A percentile compares a stretch with the other conserved stretches of the same genome.
These are phyloP conservation scores for Globisporangium iwayamae DNA, from an alignment of 352 stramenopile species.

Conservation along the genomic window DNA sequence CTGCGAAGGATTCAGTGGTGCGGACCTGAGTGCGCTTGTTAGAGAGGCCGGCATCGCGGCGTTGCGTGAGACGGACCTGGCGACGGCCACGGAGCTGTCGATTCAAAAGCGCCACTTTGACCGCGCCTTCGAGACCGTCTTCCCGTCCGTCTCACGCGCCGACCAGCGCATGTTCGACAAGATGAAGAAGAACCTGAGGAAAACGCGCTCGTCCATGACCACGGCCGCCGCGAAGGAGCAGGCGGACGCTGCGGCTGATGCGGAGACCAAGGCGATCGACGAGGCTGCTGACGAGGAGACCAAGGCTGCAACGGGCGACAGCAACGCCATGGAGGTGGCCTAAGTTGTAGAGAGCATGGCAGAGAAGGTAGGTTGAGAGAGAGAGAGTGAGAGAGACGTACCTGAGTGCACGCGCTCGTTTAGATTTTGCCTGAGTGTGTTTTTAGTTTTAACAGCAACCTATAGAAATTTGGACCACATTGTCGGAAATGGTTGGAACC, in stretches of 20 bases:
- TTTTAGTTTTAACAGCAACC: conserved; percentile 1
- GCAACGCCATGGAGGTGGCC: conserved; percentile 12
- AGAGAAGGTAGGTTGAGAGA: not conserved
- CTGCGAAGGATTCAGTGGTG: conserved; percentile 95
- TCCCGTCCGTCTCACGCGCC: conserved; percentile 78
- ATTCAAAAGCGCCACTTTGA: conserved; percentile 74
- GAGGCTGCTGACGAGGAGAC: not conserved
- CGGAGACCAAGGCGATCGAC: not conserved
- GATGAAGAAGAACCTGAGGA: conserved; percentile 87
- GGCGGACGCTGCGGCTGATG: not conserved
- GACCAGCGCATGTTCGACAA: conserved; percentile 87
- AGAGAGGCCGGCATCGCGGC: conserved; percentile 96
- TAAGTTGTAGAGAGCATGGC: not conserved
- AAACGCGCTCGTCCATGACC: conserved; percentile 42
- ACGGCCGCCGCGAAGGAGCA: conserved; percentile 9
- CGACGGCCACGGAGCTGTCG: conserved; percentile 30
- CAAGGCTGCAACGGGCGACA: not conserved
- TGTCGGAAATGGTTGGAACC: not conserved
- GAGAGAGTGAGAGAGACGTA: not conserved
- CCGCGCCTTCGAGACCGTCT: conserved; percentile 73
- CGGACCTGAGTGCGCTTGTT: conserved; percentile 96
- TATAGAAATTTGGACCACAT: not conserved
- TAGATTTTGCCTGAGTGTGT: conserved; percentile 6
- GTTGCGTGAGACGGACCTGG: conserved; percentile 70
- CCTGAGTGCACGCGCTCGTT: not conserved